These are phyloP conservation scores for Parathielavia hyrcaniae DNA, from an alignment of 495 filamentous ascomycete genomes.

Conservation along the genomic window DNA sequence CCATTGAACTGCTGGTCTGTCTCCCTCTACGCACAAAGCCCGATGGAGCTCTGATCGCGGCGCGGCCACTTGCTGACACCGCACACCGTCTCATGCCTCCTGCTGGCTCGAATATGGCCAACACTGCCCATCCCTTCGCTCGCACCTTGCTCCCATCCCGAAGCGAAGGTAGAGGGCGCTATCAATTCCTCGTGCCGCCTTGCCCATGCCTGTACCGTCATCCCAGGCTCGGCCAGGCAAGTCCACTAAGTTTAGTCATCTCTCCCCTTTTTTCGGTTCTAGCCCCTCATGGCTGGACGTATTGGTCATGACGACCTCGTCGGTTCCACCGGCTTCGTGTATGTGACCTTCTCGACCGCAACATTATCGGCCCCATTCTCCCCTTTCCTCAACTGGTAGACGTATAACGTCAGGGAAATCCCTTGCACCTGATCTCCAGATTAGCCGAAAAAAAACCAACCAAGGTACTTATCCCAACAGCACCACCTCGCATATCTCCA, in stretches of 20 bases:
- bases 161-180: not conserved
- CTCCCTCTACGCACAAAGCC: too few relatives aligned
- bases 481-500: too few relatives aligned
- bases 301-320: slow-evolving; percentile 37
- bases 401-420: slow-evolving; percentile 92
- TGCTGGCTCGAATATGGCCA: not conserved
- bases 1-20: not conserved
- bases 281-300: not conserved
- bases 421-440: slow-evolving; percentile 75
- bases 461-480: slow-evolving; percentile 2
- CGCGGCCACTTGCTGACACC: too few relatives aligned
- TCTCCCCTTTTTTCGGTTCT: not conserved
- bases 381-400: slow-evolving; percentile 92
- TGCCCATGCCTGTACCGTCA: slow-evolving; percentile 7
- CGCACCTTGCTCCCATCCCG: not conserved
- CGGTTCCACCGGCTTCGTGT: slow-evolving; percentile 70
- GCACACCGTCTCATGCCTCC: too few relatives aligned
- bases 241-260: not conserved
- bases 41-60: too few relatives aligned
- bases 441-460: slow-evolving; percentile 12
- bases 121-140: not conserved
- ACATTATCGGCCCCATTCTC: slow-evolving; percentile 85
- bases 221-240: not conserved
- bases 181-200: not conserved
- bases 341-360: slow-evolving; percentile 95